Base-by-base conservation (phyloP, 192 early-diverging fungal genomes). In the Coemansia sp. region DNA sequence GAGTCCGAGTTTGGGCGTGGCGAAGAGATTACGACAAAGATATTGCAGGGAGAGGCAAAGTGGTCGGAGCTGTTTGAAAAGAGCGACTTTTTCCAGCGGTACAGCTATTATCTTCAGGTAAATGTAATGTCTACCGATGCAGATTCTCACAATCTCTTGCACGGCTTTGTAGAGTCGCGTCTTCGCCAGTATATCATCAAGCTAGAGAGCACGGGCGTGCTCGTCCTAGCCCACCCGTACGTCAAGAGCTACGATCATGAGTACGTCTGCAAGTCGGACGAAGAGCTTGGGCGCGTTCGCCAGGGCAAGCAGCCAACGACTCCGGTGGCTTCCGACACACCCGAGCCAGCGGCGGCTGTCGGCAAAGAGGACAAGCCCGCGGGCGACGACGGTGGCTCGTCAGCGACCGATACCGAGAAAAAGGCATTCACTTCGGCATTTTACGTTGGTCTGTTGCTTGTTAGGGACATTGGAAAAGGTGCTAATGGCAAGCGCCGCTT, bases 61-160 rank as follows among this genome's bases (percentile, higher is more conserved):
- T 99, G 97, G 97, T 69, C 78, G 9, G 88, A 89, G 16, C 77
- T 99, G 33, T 96, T 97, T 85, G 85, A 84, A n/a, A 93, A 95
- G 75, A 78, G 88, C 65, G 88, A 92, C 51, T 97, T 96, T 70
- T 99, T 96, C 81, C 72, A 79, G 42, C 74, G 79, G 9, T 99
- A 99, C 85, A 86, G 85, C 55, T 86, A 91, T 59, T 99, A 99
- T 69, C 74, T 99, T 20, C 93, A 95, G 73, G 84, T 97, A 16
- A 91, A 95, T 69, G 91, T 91, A 0, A 87, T 87, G 1, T 91
- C 93, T 0, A 81, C 87, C 55, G 78, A 89, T 1, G 80, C 85
- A 10, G 94, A 95, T 38, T 72, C 83, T 10, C 92, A 94, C 46
- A 71, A 93, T 64, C 85, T 85, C 58, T 91, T 95, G 88, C 88